These are phyloP conservation scores for Populus ilicifolia DNA, from an alignment of 345 rosid genomes.

Conservation along the genomic window DNA sequence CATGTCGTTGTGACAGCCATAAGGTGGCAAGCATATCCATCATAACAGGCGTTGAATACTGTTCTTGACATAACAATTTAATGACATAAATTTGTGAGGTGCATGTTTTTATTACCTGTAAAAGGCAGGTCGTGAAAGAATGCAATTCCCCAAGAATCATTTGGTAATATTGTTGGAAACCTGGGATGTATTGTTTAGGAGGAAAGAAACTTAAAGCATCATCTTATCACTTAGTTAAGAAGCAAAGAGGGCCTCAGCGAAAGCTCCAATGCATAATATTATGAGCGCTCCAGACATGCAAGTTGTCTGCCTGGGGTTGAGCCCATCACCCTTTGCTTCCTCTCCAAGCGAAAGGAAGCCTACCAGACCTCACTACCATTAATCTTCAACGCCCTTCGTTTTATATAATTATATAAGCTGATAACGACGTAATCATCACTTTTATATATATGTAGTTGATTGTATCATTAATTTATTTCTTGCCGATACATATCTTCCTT, in stretches of 20 bases:
- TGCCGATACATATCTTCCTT: too few relatives aligned
- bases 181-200: background rate
- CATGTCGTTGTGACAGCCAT: background rate
- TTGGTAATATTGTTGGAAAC: background rate
- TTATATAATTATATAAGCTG: background rate
- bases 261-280: background rate
- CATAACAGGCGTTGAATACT: background rate
- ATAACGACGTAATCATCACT: background rate
- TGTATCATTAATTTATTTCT: background rate
- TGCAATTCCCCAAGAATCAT: background rate
- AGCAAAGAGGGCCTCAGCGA: background rate
- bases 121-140: background rate
- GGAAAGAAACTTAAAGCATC: background rate
- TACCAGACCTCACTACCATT: background rate
- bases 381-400: background rate
- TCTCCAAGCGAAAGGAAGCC: background rate
- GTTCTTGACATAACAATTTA: background rate
- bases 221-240: background rate
- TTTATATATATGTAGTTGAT: background rate
- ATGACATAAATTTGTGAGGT: background rate
- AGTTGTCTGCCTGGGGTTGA: background rate
- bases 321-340: conserved; percentile 7
- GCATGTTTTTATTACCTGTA: background rate
- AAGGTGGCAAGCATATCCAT: background rate
- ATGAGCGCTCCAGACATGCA: background rate